Percentiles rank a stretch among this genome's conserved stretches.
Conservation (phyloP, 2,329 filamentous ascomycete genomes). For the Exutisphaerella laricina region DNA sequence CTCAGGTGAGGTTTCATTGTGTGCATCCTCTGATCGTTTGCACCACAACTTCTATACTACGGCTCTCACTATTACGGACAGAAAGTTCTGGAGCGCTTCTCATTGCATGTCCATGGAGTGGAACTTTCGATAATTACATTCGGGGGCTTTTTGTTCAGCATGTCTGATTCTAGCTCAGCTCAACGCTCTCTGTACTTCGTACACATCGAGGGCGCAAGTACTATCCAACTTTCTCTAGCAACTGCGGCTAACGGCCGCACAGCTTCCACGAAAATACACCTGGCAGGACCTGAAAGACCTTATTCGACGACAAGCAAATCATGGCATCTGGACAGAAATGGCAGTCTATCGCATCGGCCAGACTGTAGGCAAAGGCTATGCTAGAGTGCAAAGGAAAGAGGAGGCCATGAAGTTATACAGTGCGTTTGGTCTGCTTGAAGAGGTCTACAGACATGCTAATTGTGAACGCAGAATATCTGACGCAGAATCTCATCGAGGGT, state of each 20-base stretch:
- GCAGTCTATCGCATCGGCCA: conserved; percentile 20
- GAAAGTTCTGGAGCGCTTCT: background rate
- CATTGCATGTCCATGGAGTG: conserved; percentile 1
- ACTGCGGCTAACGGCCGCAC: conserved; percentile 1
- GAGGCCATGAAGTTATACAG: conserved; percentile 27
- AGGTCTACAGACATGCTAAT: background rate
- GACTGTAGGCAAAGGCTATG: conserved; percentile 22
- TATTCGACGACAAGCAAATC: conserved; percentile 23
- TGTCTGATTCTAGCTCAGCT: too few species aligned
- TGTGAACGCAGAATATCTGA: conserved; percentile 25
- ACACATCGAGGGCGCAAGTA: conserved; percentile 21
- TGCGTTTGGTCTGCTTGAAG: too few species aligned
- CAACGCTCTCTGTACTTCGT: too few species aligned
- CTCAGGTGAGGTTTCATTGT: conserved; percentile 2
- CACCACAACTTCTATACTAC: background rate
- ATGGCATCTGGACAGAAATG: conserved; percentile 31
- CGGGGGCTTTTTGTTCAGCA: conserved; percentile 7
- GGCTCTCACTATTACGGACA: background rate
- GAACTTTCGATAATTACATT: conserved; percentile 1
- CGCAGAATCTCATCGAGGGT: conserved; percentile 19
- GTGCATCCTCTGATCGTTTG: background rate
- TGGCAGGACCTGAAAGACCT: conserved; percentile 33
- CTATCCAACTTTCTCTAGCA: background rate
- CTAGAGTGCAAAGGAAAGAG: conserved; percentile 21
- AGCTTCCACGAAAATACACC: conserved; percentile 28